A percentile compares a stretch with the other conserved stretches of the same genome.
phyloP scores from a whole-genome alignment of 345 rosid species.

The Combretum micranthum region DNA sequence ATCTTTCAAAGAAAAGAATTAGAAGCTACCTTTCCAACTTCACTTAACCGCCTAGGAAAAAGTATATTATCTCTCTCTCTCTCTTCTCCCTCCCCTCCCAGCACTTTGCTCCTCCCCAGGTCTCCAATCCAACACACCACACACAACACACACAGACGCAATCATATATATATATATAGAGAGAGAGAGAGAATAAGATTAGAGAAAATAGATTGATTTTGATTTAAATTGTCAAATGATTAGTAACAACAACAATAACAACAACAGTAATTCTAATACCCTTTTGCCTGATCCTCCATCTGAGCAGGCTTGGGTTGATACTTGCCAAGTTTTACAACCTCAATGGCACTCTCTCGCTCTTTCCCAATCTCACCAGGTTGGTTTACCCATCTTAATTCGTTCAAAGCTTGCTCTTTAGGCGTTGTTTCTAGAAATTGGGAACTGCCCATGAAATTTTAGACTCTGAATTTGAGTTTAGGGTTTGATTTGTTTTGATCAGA shows the following conservation, averaged over 20 bases:
- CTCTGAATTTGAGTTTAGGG: conserved; percentile 1
- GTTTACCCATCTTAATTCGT: too few species aligned
- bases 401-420: background rate
- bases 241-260: background rate
- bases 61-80: too few species aligned
- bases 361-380: conserved; percentile 51
- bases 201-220: background rate
- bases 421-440: background rate
- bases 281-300: conserved; percentile 28
- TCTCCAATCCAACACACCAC: too few species aligned
- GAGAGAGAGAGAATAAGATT: background rate
- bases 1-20: too few species aligned
- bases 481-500: background rate
- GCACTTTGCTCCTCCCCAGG: too few species aligned
- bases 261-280: background rate
- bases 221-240: conserved; percentile 4
- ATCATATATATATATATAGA: too few species aligned
- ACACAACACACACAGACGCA: too few species aligned
- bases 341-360: conserved; percentile 45
- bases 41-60: too few species aligned
- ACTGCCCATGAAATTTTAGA: background rate
- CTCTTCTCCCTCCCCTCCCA: too few species aligned
- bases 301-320: conserved; percentile 55
- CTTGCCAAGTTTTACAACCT: conserved; percentile 41
- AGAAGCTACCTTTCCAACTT: too few species aligned